Base-by-base conservation (phyloP, 192 early-diverging fungal species). In the Coemansia sp. region DNA sequence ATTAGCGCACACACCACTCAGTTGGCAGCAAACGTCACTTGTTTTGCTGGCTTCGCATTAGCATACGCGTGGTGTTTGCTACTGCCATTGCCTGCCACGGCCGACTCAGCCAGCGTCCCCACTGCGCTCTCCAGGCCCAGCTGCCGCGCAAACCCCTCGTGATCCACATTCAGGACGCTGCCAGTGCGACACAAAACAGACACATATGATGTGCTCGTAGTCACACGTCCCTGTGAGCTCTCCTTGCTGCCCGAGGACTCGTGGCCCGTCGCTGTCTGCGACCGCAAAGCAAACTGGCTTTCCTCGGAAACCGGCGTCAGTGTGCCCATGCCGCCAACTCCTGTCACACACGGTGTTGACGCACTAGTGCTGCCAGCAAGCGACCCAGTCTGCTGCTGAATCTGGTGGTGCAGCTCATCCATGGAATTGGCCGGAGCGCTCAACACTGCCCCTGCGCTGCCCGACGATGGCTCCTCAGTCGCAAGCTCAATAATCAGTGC, bases 221-320 rank as follows among this genome's bases (percentile, higher is more conserved):
- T 38, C 34, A 37, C 21, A 1, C 17, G 15, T 12, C 53, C 53
- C 40, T 40, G 61, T 1, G 50, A 10, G 20, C 61, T 42, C 12
- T 37, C 23, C 58, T 67, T 67, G 21, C 52, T 17, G n/a, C 11
- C 31, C 8, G 58, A 36, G 4, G 51, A 25, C 34, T 72, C 76
- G 38, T 53, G 57, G 40, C 68, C 76, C 10, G 66, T 63, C 0
- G 31, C 31, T 34, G 70, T 66, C 58, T 66, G 67, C 52, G 67
- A 67, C 24, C 65, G 57, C 18, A 70, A 18, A 34, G 60, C 63
- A 34, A 34, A 34, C 10, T 67, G 18, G 52, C 58, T 68, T 20
- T 80, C 68, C 5, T 74, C 72, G 1, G 78, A 74, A 10, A 68
- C 55, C 14, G 78, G 78, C 47, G 78, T 70, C 26, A 71, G 59